These are phyloP conservation scores for Podila minutissima DNA, from an alignment of 192 early-diverging fungal genomes.

Conservation along the genomic window DNA sequence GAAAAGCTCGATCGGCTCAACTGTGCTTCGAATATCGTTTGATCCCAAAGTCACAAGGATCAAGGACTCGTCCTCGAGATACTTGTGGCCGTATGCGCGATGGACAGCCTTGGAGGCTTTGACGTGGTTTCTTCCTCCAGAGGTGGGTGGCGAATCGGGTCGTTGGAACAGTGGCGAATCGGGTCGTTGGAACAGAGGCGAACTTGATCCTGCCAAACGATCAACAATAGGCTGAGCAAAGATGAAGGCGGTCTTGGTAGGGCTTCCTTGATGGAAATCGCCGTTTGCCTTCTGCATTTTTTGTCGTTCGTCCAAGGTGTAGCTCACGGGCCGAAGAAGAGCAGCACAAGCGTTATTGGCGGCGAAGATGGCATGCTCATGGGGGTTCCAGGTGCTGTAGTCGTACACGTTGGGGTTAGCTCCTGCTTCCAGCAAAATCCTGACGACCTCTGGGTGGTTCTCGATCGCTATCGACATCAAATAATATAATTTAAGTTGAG, in stretches of 20 bases:
- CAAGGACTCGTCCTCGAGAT: slow-evolving; percentile 66
- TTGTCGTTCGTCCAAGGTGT: slow-evolving; percentile 27
- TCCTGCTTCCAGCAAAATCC: slow-evolving; percentile 60
- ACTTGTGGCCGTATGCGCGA: slow-evolving; percentile 69
- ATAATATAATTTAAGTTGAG: not conserved
- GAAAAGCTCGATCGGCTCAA: slow-evolving; percentile 58
- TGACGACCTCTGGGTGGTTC: slow-evolving; percentile 63
- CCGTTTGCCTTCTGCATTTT: slow-evolving; percentile 3
- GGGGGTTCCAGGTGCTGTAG: slow-evolving; percentile 63
- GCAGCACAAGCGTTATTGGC: slow-evolving; percentile 61
- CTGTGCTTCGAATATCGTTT: slow-evolving; percentile 59
- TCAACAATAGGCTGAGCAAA: not conserved
- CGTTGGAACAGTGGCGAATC: slow-evolving; percentile 17
- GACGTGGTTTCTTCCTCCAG: slow-evolving; percentile 18
- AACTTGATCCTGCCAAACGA: slow-evolving; percentile 4
- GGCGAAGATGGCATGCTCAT: slow-evolving; percentile 71
- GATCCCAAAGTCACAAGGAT: slow-evolving; percentile 74
- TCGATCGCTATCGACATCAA: slow-evolving; percentile 59
- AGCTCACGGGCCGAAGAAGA: slow-evolving; percentile 55
- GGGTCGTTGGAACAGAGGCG: slow-evolving; percentile 9
- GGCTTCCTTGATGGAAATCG: slow-evolving; percentile 12
- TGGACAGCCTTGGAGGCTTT: slow-evolving; percentile 54
- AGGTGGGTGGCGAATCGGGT: slow-evolving; percentile 16
- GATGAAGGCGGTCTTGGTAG: not conserved
- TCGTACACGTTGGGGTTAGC: slow-evolving; percentile 61